Percentiles rank a stretch among this genome's conserved stretches.
These are phyloP conservation scores for Penicillium nucicola DNA, from an alignment of 495 filamentous ascomycete species.

Conservation along the genomic window DNA sequence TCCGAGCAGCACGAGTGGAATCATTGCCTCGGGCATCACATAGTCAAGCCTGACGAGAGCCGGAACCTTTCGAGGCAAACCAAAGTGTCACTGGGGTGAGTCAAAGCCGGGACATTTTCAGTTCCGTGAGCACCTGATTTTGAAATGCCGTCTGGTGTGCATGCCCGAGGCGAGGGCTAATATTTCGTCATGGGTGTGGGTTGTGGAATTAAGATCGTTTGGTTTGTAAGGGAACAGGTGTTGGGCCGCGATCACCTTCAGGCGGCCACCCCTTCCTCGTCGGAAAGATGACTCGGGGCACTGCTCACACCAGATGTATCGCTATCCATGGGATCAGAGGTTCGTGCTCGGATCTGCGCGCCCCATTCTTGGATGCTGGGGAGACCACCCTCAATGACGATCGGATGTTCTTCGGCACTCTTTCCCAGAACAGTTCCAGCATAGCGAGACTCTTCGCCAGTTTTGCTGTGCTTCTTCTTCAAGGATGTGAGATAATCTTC, in stretches of 20 bases:
- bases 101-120: no score
- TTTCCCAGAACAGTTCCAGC: conserved; percentile 76
- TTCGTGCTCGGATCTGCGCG: conserved; percentile 33
- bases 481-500: conserved; percentile 75
- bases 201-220: no score
- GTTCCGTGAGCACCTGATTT: no score
- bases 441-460: conserved; percentile 75
- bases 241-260: conserved; percentile 16
- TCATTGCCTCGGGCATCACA: no score
- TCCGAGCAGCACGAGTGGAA: no score
- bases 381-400: conserved; percentile 70
- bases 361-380: conserved; percentile 68
- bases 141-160: no score
- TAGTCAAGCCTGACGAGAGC: no score
- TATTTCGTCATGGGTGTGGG: no score
- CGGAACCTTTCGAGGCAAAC: no score
- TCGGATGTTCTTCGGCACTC: conserved; percentile 58
- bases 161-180: no score
- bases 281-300: conserved; percentile 41
- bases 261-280: conserved; percentile 38
- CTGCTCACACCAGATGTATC: conserved; percentile 44
- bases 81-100: no score
- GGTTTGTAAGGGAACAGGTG: no score
- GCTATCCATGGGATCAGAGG: conserved; percentile 25
- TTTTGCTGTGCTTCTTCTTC: conserved; percentile 83